Percentiles rank a stretch among this genome's conserved stretches.
These are phyloP conservation scores for Drechslerella coelobrocha DNA, from an alignment of 2,329 filamentous ascomycete genomes.

Conservation along the genomic window DNA sequence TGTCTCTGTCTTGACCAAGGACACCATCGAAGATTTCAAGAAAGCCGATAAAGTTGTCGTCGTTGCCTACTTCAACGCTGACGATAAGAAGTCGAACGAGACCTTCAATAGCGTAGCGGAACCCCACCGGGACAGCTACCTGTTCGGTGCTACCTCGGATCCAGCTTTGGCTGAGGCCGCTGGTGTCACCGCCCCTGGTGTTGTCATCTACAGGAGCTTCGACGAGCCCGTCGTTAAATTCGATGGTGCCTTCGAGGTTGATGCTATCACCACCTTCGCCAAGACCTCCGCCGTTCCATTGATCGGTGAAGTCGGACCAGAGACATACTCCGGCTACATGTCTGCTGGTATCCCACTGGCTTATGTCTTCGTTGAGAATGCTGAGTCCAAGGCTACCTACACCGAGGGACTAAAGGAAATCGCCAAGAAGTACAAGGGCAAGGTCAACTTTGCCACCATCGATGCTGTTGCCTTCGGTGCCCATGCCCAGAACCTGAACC, in stretches of 20 bases:
- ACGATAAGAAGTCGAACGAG: slow-evolving; percentile 84
- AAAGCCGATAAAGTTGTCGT: slow-evolving; percentile 95
- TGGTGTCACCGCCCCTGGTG: slow-evolving; percentile 81
- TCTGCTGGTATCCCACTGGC: slow-evolving; percentile 87
- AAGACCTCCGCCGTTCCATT: slow-evolving; percentile 85
- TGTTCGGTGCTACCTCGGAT: slow-evolving; percentile 89
- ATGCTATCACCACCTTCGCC: slow-evolving; percentile 80
- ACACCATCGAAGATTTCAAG: slow-evolving; percentile 94
- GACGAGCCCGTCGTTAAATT: slow-evolving; percentile 93
- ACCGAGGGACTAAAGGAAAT: slow-evolving; percentile 79
- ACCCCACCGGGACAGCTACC: slow-evolving; percentile 83
- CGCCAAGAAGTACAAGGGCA: slow-evolving; percentile 89
- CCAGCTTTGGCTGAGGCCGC: slow-evolving; percentile 84
- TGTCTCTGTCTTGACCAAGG: slow-evolving; percentile 80
- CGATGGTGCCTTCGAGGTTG: slow-evolving; percentile 79
- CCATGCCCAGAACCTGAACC: slow-evolving; percentile 95
- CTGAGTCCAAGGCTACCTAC: slow-evolving; percentile 84
- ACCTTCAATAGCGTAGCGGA: slow-evolving; percentile 78
- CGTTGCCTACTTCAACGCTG: slow-evolving; percentile 81
- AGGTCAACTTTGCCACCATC: slow-evolving; percentile 97
- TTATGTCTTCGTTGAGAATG: slow-evolving; percentile 94
- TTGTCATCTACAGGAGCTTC: slow-evolving; percentile 97
- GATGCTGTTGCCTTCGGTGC: slow-evolving; percentile 93
- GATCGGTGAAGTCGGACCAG: slow-evolving; percentile 93
- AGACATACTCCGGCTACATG: slow-evolving; percentile 97